These are phyloP conservation scores for Scenedesmus sp. DNA, from an alignment of 163 green algal genomes.

Conservation along the genomic window DNA sequence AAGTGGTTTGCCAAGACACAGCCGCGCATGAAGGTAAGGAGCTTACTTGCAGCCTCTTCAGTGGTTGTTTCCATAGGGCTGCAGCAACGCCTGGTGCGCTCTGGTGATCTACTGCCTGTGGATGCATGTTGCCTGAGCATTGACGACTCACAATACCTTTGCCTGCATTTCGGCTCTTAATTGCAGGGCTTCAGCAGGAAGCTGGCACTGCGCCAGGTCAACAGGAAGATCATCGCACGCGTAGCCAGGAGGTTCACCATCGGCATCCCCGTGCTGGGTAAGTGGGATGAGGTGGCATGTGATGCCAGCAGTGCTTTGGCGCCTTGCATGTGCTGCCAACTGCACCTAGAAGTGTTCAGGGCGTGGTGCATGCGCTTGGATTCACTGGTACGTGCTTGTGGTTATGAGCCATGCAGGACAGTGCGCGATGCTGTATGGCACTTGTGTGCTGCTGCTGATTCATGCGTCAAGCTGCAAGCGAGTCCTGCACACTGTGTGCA, in stretches of 20 bases:
- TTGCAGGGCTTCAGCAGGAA: constrained; percentile 37
- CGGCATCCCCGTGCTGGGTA: constrained; percentile 50
- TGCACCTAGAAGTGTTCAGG: neutral
- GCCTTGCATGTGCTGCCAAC: neutral
- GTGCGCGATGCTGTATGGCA: too few species aligned
- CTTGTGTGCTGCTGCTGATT: too few species aligned
- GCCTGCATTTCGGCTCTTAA: neutral
- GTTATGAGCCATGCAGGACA: too few species aligned
- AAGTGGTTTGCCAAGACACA: neutral
- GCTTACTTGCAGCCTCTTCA: neutral
- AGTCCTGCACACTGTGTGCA: too few species aligned
- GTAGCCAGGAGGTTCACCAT: constrained; percentile 48
- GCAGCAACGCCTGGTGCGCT: too few species aligned
- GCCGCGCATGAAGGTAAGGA: constrained; percentile 31
- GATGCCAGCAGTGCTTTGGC: neutral
- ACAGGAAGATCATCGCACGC: constrained; percentile 38
- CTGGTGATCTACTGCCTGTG: neutral
- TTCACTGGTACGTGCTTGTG: too few species aligned
- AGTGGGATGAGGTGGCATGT: neutral
- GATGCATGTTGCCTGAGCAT: neutral
- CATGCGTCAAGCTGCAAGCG: too few species aligned
- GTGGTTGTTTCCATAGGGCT: neutral
- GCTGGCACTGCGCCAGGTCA: constrained; percentile 42
- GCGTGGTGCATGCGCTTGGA: neutral
- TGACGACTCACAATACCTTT: neutral